Evolutionary conservation across 2,329 filamentous ascomycete species (phyloP).

Genomic region (Ophiocordyceps sinensis): DNA sequence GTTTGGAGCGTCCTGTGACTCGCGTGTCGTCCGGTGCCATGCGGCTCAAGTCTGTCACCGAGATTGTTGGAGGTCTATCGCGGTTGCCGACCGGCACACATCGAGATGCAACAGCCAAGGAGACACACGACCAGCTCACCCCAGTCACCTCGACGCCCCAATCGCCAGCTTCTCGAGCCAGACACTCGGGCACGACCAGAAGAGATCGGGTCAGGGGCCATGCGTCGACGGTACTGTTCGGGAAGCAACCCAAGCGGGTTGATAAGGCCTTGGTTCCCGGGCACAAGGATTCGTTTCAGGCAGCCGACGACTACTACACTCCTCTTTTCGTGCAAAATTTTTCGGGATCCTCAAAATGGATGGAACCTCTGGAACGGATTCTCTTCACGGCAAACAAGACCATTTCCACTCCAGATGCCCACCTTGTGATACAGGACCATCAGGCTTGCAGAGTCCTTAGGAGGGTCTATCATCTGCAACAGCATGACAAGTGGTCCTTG

Average conservation of each 20-base stretch:
- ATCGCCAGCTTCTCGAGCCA: slow-evolving; percentile 22
- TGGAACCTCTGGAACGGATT: slow-evolving; percentile 54
- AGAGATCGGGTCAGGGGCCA: slow-evolving; percentile 49
- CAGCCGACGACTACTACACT: slow-evolving; percentile 49
- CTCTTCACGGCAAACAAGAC: slow-evolving; percentile 79
- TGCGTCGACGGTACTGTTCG: slow-evolving; percentile 64
- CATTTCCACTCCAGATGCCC: slow-evolving; percentile 70
- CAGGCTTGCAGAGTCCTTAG: slow-evolving; percentile 79
- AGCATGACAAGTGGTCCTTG: slow-evolving; percentile 82
- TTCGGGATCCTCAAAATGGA: slow-evolving; percentile 39
- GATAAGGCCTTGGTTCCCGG: slow-evolving; percentile 30
- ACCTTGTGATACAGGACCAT: slow-evolving; percentile 69
- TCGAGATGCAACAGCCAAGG: slow-evolving; percentile 13
- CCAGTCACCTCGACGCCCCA: slow-evolving; percentile 28
- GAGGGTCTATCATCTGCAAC: slow-evolving; percentile 80
- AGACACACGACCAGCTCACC: slow-evolving; percentile 20
- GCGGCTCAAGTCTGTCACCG: slow-evolving; percentile 57
- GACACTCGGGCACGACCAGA: slow-evolving; percentile 20
- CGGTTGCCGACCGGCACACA: slow-evolving; percentile 19
- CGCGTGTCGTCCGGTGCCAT: slow-evolving; percentile 57
- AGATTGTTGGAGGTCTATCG: slow-evolving; percentile 50
- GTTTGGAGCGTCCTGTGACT: slow-evolving; percentile 47
- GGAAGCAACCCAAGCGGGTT: slow-evolving; percentile 42
- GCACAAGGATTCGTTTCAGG: slow-evolving; percentile 25
- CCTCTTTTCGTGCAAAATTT: slow-evolving; percentile 47